phyloP scores from a whole-genome alignment of 768 basidiomycete genomes.

The Pholiota microspora region DNA sequence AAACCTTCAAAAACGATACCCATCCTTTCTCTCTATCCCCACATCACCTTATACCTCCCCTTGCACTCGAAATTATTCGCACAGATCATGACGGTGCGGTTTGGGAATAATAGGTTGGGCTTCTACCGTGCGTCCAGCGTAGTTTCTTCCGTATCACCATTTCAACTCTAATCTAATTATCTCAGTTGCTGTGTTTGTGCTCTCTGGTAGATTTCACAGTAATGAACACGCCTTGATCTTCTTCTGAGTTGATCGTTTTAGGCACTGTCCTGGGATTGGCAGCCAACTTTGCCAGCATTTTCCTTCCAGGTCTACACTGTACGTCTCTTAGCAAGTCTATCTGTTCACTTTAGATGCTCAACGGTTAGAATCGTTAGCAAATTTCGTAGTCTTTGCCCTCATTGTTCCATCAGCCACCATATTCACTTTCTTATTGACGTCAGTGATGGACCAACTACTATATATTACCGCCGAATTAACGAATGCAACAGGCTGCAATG shows the following conservation, averaged over 20 bases:
- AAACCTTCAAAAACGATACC: conserved; percentile 7
- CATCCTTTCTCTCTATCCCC: conserved; percentile 6
- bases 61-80: not conserved
- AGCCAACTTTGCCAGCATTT: conserved; percentile 63
- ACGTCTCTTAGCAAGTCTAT: conserved; percentile 21
- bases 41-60: not conserved
- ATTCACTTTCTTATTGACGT: conserved; percentile 60
- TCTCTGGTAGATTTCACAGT: conserved; percentile 35
- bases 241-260: conserved; percentile 14
- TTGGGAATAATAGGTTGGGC: conserved; percentile 50
- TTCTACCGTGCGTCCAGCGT: conserved; percentile 43
- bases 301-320: conserved; percentile 68
- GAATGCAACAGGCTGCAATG: conserved; percentile 54
- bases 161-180: conserved; percentile 5
- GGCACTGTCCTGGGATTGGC: conserved; percentile 65
- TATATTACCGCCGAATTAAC: not conserved
- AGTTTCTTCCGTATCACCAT: conserved; percentile 2
- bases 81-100: conserved; percentile 55
- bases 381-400: conserved; percentile 70
- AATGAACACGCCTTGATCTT: not conserved
- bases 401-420: conserved; percentile 66
- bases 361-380: conserved; percentile 46
- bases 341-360: no score
- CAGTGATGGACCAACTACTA: conserved; percentile 18
- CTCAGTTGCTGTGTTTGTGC: conserved; percentile 41